phyloP scores from a whole-genome alignment of 148 eudicot species.

The Pouteria glomerata region DNA sequence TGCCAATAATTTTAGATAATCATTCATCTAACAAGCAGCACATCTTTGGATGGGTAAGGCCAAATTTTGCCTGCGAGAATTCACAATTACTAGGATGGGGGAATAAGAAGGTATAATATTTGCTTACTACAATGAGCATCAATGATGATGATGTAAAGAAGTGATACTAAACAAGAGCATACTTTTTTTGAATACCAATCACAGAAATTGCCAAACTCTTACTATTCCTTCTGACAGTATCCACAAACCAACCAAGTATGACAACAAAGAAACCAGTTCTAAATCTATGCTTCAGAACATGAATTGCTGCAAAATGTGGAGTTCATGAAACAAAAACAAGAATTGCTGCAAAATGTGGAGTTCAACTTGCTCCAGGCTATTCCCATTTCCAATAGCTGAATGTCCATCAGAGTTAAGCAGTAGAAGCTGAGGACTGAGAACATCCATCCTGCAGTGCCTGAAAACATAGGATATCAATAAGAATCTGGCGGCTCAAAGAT shows the following conservation, averaged over 20 bases:
- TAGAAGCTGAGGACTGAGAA: slow-evolving; percentile 1
- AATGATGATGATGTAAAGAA: neutral
- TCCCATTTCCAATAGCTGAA: slow-evolving; percentile 1
- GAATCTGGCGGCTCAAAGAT: slow-evolving; percentile 4
- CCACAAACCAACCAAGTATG: slow-evolving; percentile 80
- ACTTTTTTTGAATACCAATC: neutral
- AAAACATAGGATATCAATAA: neutral
- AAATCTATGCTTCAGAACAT: slow-evolving; percentile 58
- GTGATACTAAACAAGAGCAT: neutral
- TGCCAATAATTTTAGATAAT: neutral
- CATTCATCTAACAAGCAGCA: slow-evolving; percentile 3
- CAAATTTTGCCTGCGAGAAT: neutral
- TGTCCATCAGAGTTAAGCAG: slow-evolving; percentile 17
- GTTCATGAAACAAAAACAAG: slow-evolving; percentile 9
- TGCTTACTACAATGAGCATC: neutral
- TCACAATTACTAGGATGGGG: neutral
- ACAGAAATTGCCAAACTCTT: slow-evolving; percentile 9
- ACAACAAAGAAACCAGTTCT: slow-evolving; percentile 54
- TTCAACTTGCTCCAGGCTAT: slow-evolving; percentile 14
- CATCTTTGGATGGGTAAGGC: neutral
- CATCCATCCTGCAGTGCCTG: slow-evolving; percentile 20
- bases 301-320: slow-evolving; percentile 42
- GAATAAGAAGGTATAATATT: neutral
- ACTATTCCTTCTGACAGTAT: slow-evolving; percentile 55
- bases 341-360: slow-evolving; percentile 2